Conservation (phyloP, 1,139 yeast species). For the Candida mesenterica region DNA sequence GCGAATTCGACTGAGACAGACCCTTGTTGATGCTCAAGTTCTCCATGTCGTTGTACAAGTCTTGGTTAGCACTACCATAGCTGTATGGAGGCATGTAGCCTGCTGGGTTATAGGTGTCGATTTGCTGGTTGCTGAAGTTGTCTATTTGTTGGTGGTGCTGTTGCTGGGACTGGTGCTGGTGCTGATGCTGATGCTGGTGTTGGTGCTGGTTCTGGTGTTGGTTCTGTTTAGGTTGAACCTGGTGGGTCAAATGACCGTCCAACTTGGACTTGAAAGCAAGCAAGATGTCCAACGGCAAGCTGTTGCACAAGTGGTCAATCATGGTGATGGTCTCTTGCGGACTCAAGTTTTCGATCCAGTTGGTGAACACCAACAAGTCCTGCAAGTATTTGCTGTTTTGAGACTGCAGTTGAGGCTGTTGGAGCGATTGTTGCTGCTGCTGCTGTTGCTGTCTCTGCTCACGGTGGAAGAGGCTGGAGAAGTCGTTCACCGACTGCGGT, state of each 20-base stretch:
- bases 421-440: conserved; percentile 11
- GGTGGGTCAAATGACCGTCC: conserved; percentile 33
- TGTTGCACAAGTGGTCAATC: conserved; percentile 56
- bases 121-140: background rate
- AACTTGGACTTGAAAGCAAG: conserved; percentile 44
- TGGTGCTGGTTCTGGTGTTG: conserved; percentile 12
- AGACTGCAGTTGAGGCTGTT: background rate
- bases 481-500: conserved; percentile 47
- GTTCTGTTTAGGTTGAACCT: conserved; percentile 12
- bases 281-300: conserved; percentile 48
- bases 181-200: conserved; percentile 9
- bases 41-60: conserved; percentile 31
- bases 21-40: conserved; percentile 22
- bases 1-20: conserved; percentile 1
- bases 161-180: conserved; percentile 10
- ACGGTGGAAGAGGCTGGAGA: conserved; percentile 28
- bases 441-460: conserved; percentile 16
- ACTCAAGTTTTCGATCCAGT: conserved; percentile 59
- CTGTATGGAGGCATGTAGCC: conserved; percentile 15
- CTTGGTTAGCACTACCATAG: conserved; percentile 17
- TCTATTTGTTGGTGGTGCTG: no score
- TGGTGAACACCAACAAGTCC: conserved; percentile 51
- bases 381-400: conserved; percentile 28
- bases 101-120: no score
- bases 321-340: conserved; percentile 57